Evolutionary conservation across 1,284 basidiomycete genomes (phyloP), one percentile per base, ranked within the genome.

Genomic region (Cryptococcus sp.): DNA sequence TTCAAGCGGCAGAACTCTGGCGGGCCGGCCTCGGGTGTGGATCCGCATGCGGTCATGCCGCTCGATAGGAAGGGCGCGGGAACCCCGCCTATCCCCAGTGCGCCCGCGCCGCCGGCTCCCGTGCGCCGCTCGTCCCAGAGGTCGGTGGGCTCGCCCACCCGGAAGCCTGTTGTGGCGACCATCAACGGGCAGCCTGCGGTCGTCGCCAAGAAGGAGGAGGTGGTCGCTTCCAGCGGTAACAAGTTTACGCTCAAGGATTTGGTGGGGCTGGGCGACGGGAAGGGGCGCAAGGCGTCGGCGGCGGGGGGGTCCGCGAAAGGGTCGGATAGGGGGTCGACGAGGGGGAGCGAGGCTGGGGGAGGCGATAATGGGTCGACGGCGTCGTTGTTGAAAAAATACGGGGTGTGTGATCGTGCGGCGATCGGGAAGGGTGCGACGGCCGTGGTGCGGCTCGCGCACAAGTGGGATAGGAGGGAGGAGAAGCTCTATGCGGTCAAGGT

Each of bases 401-500:
- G 95, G 37, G 87, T 97, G 5, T 98, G 94, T 78, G 92, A 96
- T 78, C 92, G 93, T 78, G 85, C 93, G 16, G 92, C 94, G 9
- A 97, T 98, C 66, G 95, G 95, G 48, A 97, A 95, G 77, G 95
- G 95, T 38, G 96, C 95, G 12, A 98, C 95, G 5, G 93, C 91
- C 37, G 92, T 98, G 53, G 96, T 98, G 42, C 83, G 91, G 44
- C 83, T 98, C 3, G 96, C 94, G 38, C 95, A 98, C 80, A 98
- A 98, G 80, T 98, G 95, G 94, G 95, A 98, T 77, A 83, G 94
- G 59, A 85, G 82, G 35, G 93, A 95, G 70, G 96, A 98, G 79
- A 96, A 95, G 80, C 82, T 98, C n/a, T 98, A 98, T 70, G 95
- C 95, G 40, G 90, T 98, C 75, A 98, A 98, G 84, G 91, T 91